Base-by-base conservation (phyloP, 169 alveolate genomes). In the Cryptosporidium andersoni region DNA sequence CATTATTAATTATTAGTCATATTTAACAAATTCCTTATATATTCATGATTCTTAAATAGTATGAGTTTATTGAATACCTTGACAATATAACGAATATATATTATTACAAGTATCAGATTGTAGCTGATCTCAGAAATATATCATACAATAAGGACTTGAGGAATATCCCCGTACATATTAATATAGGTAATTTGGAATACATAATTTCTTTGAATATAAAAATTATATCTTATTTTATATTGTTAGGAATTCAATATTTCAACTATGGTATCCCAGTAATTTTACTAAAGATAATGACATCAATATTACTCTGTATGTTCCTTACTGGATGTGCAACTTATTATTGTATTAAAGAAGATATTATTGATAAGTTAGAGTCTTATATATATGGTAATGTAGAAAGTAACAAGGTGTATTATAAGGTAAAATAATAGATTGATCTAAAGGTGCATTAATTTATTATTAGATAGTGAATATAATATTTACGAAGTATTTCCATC, bases 141-240 rank as follows among this genome's bases (percentile, higher is more conserved):
- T n/a, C 66, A 1, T 67, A 67, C n/a, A 48, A 43, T 37, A 40
- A 12, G 36, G 42, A 40, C 40, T 52, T 67, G 37, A 39, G 55
- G n/a, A 52, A 51, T 36, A 67, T 39, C 6, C 16, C 16, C n/a
- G 55, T 67, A 25, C 43, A 52, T 12, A 34, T 67, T 6, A 67
- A 55, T 52, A 51, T 67, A 37, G 65, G 82, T 67, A 67, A 25
- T 64, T 53, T 39, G 16, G 4, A 1, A 55, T 25, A 11, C 11
- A 39, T 7, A 4, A n/a, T 1, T 42, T 11, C 34, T 16, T 7
- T 12, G 40, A 25, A 4, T n/a, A 34, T 7, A 25, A 25, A 25
- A 25, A 2, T 45, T 9, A 14, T 2, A 3, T 47, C 62, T 42
- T 34, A 16, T 64, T 64, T 12, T 16, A 64, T 12, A 8, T 11